phyloP scores from a whole-genome alignment of 2,329 filamentous ascomycete genomes.

The Trichoderma sp. region DNA sequence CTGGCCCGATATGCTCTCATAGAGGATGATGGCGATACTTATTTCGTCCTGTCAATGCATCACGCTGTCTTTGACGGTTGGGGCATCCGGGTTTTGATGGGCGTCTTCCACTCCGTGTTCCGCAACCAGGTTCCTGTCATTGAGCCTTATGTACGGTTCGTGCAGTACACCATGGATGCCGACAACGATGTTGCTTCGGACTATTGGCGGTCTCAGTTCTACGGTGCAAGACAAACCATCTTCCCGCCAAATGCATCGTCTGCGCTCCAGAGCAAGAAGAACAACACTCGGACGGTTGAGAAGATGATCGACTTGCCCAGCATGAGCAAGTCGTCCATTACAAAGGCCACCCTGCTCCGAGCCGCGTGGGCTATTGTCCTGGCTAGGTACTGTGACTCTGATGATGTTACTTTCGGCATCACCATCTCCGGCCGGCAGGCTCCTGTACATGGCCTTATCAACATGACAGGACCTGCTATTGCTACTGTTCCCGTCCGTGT shows the following conservation, averaged over 20 bases:
- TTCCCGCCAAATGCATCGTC: slow-evolving; percentile 20
- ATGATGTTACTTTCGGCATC: slow-evolving; percentile 32
- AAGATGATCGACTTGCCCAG: not conserved
- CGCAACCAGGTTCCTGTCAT: not conserved
- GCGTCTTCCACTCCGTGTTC: not conserved
- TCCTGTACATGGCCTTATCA: slow-evolving; percentile 31
- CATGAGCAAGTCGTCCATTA: slow-evolving; percentile 18
- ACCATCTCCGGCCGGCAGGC: slow-evolving; percentile 33
- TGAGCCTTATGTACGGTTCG: slow-evolving; percentile 23
- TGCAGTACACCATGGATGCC: slow-evolving; percentile 14
- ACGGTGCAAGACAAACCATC: slow-evolving; percentile 19
- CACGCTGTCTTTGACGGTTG: slow-evolving; percentile 33
- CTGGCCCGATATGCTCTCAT: slow-evolving; percentile 20
- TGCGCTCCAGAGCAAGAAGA: not conserved
- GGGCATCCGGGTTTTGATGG: slow-evolving; percentile 20
- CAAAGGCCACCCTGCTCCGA: slow-evolving; percentile 32
- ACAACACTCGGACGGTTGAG: slow-evolving; percentile 1
- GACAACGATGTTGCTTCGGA: slow-evolving; percentile 15
- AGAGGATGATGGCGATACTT: not conserved
- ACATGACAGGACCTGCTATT: slow-evolving; percentile 33
- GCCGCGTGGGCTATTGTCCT: slow-evolving; percentile 22
- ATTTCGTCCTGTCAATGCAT: slow-evolving; percentile 30
- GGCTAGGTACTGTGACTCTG: slow-evolving; percentile 28
- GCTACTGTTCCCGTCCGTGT: slow-evolving; percentile 30
- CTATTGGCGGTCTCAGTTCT: slow-evolving; percentile 30